Conservation (phyloP, 1,284 basidiomycete species). For the Coniferiporia weirii region DNA sequence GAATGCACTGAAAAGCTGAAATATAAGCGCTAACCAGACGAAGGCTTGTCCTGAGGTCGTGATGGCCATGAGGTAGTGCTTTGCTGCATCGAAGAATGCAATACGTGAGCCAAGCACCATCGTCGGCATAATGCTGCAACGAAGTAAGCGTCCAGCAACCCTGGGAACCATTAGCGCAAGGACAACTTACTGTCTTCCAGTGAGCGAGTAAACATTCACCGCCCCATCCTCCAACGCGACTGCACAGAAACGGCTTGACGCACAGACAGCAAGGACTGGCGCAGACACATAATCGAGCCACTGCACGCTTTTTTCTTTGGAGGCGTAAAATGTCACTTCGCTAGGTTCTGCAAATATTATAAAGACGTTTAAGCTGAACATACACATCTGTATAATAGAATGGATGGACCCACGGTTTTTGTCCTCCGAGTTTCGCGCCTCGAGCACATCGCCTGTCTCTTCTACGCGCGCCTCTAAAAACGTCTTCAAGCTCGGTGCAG, state of each 20-base stretch:
- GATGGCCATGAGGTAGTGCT: slow-evolving; percentile 62
- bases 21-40: slow-evolving; percentile 57
- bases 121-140: slow-evolving; percentile 63
- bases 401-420: slow-evolving; percentile 38
- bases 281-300: slow-evolving; percentile 88
- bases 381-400: slow-evolving; percentile 3
- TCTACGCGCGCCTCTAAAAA: slow-evolving; percentile 56
- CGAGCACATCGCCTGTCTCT: slow-evolving; percentile 62
- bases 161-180: slow-evolving; percentile 14
- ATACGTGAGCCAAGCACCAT: slow-evolving; percentile 69
- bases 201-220: slow-evolving; percentile 73
- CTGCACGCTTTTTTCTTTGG: slow-evolving; percentile 52
- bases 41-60: slow-evolving; percentile 67
- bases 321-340: slow-evolving; percentile 62
- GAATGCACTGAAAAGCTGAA: slow-evolving; percentile 9
- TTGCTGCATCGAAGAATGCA: slow-evolving; percentile 61
- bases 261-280: slow-evolving; percentile 60
- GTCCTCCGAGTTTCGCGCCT: slow-evolving; percentile 74
- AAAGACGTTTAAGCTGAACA: not conserved
- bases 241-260: slow-evolving; percentile 66
- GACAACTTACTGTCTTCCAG: slow-evolving; percentile 63
- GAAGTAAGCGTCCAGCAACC: slow-evolving; percentile 13
- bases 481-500: slow-evolving; percentile 49
- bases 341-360: slow-evolving; percentile 40
- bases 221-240: slow-evolving; percentile 73